These are phyloP conservation scores for Diplodia sapinea DNA, from an alignment of 2,329 filamentous ascomycete genomes.

Conservation along the genomic window DNA sequence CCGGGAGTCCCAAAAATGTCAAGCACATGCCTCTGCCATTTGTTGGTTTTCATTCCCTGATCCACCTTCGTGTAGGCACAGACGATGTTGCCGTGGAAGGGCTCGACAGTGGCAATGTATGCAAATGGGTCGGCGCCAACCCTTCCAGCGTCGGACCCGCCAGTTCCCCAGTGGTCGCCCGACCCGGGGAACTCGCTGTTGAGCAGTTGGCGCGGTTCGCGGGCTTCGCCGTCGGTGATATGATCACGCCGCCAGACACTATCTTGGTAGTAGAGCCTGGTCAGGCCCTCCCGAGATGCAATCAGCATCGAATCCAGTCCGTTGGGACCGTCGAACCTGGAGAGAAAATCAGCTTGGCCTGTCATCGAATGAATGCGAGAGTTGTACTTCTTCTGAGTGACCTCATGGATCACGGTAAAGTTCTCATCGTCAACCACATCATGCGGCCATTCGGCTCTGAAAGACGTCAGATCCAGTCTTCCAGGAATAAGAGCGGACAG, in stretches of 20 bases:
- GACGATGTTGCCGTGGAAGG: conserved; percentile 35
- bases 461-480: too few species aligned
- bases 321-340: conserved; percentile 21
- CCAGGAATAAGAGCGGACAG: too few species aligned
- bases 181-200: conserved; percentile 5
- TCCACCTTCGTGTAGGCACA: conserved; percentile 33
- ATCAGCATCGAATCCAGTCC: conserved; percentile 23
- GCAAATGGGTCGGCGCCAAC: conserved; percentile 33
- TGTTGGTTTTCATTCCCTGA: conserved; percentile 15
- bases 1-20: conserved; percentile 34
- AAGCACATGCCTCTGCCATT: conserved; percentile 33
- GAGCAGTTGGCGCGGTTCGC: neutral
- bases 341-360: neutral
- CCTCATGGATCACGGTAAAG: conserved; percentile 26
- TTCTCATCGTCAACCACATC: conserved; percentile 22
- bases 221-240: conserved; percentile 1
- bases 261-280: conserved; percentile 15
- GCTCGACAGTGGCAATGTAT: conserved; percentile 35
- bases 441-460: conserved; percentile 6
- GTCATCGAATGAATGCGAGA: too few species aligned
- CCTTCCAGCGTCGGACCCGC: conserved; percentile 32
- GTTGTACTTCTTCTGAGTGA: conserved; percentile 15
- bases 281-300: conserved; percentile 14
- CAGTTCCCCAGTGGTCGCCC: conserved; percentile 35
- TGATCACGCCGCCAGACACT: conserved; percentile 1